A percentile compares a stretch with the other conserved stretches of the same genome.
phyloP scores from a whole-genome alignment of 148 eudicot genomes.

The Euryodendron excelsum region DNA sequence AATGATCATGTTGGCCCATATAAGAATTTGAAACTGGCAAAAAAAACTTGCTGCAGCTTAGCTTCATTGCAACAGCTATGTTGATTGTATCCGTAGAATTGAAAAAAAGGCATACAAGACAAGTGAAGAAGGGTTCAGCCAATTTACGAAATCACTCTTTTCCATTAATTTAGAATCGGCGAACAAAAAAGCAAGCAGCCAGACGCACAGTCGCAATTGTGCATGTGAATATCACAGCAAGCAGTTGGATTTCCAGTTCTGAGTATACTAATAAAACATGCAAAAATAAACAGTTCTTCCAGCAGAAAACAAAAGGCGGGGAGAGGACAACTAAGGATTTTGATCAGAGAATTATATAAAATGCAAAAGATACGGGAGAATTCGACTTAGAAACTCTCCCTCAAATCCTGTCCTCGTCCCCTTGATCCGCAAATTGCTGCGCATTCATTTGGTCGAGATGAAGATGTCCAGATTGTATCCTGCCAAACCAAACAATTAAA shows the following conservation, averaged over 20 bases:
- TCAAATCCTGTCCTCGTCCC: constrained; percentile 1
- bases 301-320: background rate
- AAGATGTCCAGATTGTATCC: constrained; percentile 1
- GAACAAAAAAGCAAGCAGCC: background rate
- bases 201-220: background rate
- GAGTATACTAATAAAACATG: background rate
- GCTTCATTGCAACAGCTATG: background rate
- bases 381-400: background rate
- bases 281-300: background rate
- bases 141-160: background rate
- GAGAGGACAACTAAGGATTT: background rate
- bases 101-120: background rate
- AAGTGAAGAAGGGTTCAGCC: background rate
- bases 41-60: background rate
- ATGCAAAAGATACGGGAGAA: background rate
- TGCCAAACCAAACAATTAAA: constrained; percentile 9
- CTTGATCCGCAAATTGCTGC: constrained; percentile 8
- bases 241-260: background rate
- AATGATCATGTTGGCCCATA: too few species aligned
- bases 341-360: background rate
- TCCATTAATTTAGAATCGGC: background rate
- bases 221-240: constrained; percentile 9
- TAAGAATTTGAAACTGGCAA: too few species aligned
- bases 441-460: background rate
- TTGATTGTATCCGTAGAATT: too few species aligned